phyloP scores from a whole-genome alignment of 306 rosid species.

The Vigna mungo region DNA sequence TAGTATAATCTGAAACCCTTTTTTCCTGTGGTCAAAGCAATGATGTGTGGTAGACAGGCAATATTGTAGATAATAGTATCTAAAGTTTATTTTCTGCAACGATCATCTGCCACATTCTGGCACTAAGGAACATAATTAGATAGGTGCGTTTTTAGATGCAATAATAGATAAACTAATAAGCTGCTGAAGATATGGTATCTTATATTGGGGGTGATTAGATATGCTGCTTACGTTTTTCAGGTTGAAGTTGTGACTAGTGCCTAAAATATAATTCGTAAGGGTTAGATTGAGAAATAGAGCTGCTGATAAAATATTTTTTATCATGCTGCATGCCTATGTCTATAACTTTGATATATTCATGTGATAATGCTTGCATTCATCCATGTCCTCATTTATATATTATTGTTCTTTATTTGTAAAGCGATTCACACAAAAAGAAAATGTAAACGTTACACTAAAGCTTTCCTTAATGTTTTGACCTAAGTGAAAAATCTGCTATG shows the following conservation, averaged over 20 bases:
- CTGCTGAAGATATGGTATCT: slow-evolving; percentile 19
- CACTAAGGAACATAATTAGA: slow-evolving; percentile 18
- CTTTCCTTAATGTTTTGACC: slow-evolving; percentile 9
- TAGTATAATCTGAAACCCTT: slow-evolving; percentile 14
- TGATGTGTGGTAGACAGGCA: slow-evolving; percentile 32
- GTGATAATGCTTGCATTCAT: slow-evolving; percentile 4
- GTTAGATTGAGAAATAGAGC: slow-evolving; percentile 5
- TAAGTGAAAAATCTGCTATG: neutral
- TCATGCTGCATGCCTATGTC: neutral
- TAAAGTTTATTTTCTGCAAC: slow-evolving; percentile 9
- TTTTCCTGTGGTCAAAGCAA: slow-evolving; percentile 3
- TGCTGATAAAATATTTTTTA: neutral
- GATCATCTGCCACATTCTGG: neutral
- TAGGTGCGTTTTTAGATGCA: slow-evolving; percentile 11
- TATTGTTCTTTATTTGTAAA: neutral
- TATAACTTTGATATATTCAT: neutral
- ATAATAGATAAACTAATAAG: slow-evolving; percentile 23
- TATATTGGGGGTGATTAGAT: neutral
- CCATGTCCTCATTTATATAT: neutral
- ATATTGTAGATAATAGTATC: neutral
- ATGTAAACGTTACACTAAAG: neutral
- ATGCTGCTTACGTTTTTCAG: neutral
- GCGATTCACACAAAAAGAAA: neutral
- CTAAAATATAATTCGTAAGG: slow-evolving; percentile 7
- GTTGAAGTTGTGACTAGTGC: neutral